These are phyloP conservation scores for Dactylis glomerata DNA, from an alignment of 176 grass and related monocot genomes.

Conservation along the genomic window DNA sequence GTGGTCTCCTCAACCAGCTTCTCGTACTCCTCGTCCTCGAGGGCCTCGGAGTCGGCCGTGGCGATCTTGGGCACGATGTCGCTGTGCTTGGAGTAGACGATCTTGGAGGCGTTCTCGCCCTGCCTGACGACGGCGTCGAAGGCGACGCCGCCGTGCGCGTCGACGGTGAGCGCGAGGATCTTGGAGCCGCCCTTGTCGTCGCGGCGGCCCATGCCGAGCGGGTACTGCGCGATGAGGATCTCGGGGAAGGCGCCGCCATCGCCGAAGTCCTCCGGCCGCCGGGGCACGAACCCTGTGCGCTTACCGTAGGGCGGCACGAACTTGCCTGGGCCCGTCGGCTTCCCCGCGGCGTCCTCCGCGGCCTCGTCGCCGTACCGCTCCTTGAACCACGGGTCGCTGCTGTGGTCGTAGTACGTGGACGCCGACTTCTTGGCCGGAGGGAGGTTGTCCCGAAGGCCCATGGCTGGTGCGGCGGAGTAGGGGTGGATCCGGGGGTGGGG, in stretches of 20 bases:
- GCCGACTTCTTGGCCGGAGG: conserved; percentile 51
- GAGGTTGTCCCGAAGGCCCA: conserved; percentile 83
- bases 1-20: conserved; percentile 79
- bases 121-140: conserved; percentile 97
- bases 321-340: conserved; percentile 23
- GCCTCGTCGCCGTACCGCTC: conserved; percentile 64
- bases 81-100: conserved; percentile 90
- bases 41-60: conserved; percentile 36
- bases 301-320: conserved; percentile 67
- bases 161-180: conserved; percentile 87
- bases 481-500: conserved; percentile 31
- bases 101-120: conserved; percentile 87
- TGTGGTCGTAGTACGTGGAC: conserved; percentile 78
- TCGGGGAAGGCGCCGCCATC: conserved; percentile 92
- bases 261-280: conserved; percentile 71
- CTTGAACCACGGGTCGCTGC: conserved; percentile 89
- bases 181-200: conserved; percentile 82
- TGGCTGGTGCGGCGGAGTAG: conserved; percentile 15
- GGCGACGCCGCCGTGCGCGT: conserved; percentile 74
- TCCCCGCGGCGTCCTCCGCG: conserved; percentile 14
- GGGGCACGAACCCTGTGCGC: conserved; percentile 71
- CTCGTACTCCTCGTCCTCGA: conserved; percentile 57
- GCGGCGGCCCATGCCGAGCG: conserved; percentile 84
- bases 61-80: conserved; percentile 80
- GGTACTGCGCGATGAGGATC: conserved; percentile 91